Conservation (phyloP, 495 filamentous ascomycete species). For the Aspergillus nanangensis region DNA sequence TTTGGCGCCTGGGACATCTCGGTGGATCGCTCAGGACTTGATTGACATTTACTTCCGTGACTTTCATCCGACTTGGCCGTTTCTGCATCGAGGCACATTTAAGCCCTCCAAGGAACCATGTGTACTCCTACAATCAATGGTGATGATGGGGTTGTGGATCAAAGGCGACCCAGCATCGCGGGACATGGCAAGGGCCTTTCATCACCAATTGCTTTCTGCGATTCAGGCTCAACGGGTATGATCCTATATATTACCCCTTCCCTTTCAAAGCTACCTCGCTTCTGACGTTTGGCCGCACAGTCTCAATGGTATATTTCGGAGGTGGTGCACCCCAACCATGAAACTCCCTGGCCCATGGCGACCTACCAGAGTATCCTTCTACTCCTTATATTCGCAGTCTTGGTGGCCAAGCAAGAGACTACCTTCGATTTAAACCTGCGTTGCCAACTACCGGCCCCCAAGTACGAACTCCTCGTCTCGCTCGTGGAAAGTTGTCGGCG, state of each 20-base stretch:
- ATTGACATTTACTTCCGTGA: conserved; percentile 14
- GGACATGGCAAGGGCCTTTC: conserved; percentile 10
- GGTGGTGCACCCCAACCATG: too few relatives aligned
- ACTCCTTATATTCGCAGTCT: conserved; percentile 12
- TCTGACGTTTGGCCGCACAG: too few relatives aligned
- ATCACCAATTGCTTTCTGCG: conserved; percentile 11
- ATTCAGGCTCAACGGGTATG: conserved; percentile 16
- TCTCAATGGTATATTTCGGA: too few relatives aligned
- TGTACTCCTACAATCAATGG: conserved; percentile 17
- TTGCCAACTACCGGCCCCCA: conserved; percentile 1
- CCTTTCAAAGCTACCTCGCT: too few relatives aligned
- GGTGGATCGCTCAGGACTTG: conserved; percentile 2
- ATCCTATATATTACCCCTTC: background rate
- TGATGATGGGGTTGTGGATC: conserved; percentile 18
- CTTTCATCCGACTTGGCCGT: conserved; percentile 17
- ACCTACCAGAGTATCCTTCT: conserved; percentile 19
- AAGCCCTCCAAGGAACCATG: conserved; percentile 9
- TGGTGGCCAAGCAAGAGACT: conserved; percentile 8
- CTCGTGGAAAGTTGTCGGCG: conserved; percentile 15
- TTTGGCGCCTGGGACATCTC: background rate
- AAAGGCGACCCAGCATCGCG: conserved; percentile 6
- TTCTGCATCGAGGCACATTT: conserved; percentile 18
- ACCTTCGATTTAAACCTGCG: conserved; percentile 8
- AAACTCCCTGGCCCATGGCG: conserved; percentile 16
- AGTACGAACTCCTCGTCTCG: conserved; percentile 7